phyloP scores from a whole-genome alignment of 495 filamentous ascomycete species.

The Stereocaulon alpinum region DNA sequence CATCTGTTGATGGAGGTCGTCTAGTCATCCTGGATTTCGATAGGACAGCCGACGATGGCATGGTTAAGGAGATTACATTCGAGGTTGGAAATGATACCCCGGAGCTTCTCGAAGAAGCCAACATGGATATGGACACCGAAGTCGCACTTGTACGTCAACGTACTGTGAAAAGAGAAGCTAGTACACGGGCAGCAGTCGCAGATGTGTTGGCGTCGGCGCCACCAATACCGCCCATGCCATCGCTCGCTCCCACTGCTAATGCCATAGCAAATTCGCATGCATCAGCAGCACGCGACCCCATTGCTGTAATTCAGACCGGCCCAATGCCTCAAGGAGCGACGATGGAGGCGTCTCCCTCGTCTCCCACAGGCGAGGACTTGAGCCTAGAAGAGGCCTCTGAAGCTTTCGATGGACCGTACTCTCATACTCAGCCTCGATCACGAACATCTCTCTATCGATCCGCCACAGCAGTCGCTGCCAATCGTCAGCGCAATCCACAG shows the following conservation, averaged over 20 bases:
- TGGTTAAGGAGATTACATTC: conserved; percentile 47
- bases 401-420: conserved; percentile 56
- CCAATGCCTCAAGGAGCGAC: not conserved
- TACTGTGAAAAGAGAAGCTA: conserved; percentile 32
- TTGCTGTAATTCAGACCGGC: not conserved
- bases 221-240: conserved; percentile 13
- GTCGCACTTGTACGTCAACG: conserved; percentile 71
- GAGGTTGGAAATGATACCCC: conserved; percentile 64
- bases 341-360: conserved; percentile 7
- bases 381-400: conserved; percentile 23
- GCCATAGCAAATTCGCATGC: conserved; percentile 14
- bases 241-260: conserved; percentile 16
- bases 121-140: conserved; percentile 67
- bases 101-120: conserved; percentile 62
- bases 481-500: conserved; percentile 47
- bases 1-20: conserved; percentile 71
- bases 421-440: conserved; percentile 68
- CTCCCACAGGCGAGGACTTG: conserved; percentile 15
- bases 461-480: conserved; percentile 66
- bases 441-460: conserved; percentile 65
- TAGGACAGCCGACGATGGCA: conserved; percentile 46
- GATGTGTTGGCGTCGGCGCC: conserved; percentile 19
- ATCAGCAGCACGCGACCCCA: not conserved
- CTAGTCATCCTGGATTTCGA: conserved; percentile 71
- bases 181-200: conserved; percentile 14